Evolutionary conservation across 1,284 basidiomycete species (phyloP), one percentile per base, ranked within the genome.

Genomic region (Neotropicomus parvogracilis): DNA sequence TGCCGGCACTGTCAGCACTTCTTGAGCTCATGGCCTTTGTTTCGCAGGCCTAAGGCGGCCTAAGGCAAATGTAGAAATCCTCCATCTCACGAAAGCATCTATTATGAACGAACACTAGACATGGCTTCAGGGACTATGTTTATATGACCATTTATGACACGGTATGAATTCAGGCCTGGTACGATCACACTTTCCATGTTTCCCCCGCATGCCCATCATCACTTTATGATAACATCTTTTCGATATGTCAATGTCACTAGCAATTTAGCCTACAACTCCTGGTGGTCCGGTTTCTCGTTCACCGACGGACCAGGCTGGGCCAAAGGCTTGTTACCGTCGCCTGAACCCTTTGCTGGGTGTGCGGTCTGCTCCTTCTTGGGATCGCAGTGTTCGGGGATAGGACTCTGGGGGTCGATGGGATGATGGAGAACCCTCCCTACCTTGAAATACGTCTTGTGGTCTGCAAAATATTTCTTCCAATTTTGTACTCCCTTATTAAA

Each of bases 381-480:
- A 58, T 85, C 75, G 57, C 93, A 95, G 46, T 86, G 85, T 55
- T 80, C 80, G 10, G 90, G 93, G 51, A 92, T 79, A 14, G 91
- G 88, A 53, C 78, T 83, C 16, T 69, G 60, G 24, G 89, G 88
- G 66, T 95, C 86, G 64, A 95, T 91, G 31, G 88, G 80, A 44
- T 69, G 74, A 59, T 90, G 88, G 11, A 74, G 68, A 17, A 91
- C 86, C 52, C 70, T 80, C 14, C 94, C 94, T 39, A 94, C 79
- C 59, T 84, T 85, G 48, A 59, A 60, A 67, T 95, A 94, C 55
- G 82, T 79, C 59, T 85, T 82, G 67, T 91, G 87, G 17, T 89
- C 80, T 2, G 73, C 67, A 61, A 93, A 97, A 74, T 95, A 97
- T 31, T 79, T 74, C 69, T 91, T 92, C 94, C 94, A 97, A 58